Conservation (phyloP, 106 monocot species). For the Cymbidium sinense region DNA sequence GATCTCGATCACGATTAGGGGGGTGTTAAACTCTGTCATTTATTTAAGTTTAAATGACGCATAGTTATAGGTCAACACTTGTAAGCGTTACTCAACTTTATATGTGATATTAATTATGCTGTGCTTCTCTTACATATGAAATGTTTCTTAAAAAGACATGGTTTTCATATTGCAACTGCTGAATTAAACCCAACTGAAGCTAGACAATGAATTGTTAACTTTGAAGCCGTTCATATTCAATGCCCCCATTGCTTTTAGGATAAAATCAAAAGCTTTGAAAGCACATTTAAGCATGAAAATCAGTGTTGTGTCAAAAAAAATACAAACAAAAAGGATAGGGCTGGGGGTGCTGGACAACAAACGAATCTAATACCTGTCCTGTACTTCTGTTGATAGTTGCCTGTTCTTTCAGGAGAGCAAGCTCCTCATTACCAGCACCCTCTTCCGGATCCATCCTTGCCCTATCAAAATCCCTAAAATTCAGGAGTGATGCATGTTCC, state of each 20-base stretch:
- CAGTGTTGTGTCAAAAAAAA: neutral
- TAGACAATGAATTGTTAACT: neutral
- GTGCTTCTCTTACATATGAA: neutral
- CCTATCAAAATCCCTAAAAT: constrained; percentile 85
- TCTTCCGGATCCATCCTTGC: constrained; percentile 68
- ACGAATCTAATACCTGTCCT: constrained; percentile 44
- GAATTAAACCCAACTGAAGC: neutral
- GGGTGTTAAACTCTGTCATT: too few relatives aligned
- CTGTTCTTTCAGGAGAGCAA: constrained; percentile 75
- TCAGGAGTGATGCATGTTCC: constrained; percentile 84
- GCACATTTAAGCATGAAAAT: neutral
- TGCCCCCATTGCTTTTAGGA: neutral
- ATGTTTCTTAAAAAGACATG: neutral
- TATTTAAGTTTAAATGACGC: too few relatives aligned
- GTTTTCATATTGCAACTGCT: neutral
- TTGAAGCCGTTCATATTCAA: neutral
- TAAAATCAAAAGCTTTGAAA: neutral
- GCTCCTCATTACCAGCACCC: constrained; percentile 47
- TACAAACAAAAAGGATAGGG: too few relatives aligned
- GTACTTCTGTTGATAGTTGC: constrained; percentile 58
- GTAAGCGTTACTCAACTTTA: too few relatives aligned
- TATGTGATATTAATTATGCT: neutral
- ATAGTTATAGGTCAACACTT: too few relatives aligned
- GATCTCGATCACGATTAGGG: too few relatives aligned
- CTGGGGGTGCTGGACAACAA: neutral